Base-by-base conservation (phyloP, 306 rosid genomes). In the Quercus suber region DNA sequence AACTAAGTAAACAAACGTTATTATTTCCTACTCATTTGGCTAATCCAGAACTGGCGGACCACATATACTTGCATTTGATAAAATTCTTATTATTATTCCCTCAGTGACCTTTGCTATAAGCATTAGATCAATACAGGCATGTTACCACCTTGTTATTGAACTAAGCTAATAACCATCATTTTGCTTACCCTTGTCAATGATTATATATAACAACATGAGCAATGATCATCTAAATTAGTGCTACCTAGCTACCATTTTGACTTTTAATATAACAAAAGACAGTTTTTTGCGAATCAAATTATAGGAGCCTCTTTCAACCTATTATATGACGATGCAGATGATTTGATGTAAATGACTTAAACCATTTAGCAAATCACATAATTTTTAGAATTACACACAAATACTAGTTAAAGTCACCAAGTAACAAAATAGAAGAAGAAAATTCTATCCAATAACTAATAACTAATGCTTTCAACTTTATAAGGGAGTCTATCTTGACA, bases 1-100 rank as follows among this genome's bases (percentile, higher is more conserved):
- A 51, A 56, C 49, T 55, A 63, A 27, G 20, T 74, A 43, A 75
- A 15, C 61, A 49, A 71, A 52, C 85, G 70, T 87, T 73, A 79
- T 87, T 73, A 79, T 84, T 79, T 84, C 75, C 78, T 57, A 73
- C 83, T 87, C 79, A 73, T 84, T 84, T 80, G 61, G 75, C 31
- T 43, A 51, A 19, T 73, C 59, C 14, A 49, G 17, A 49, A 49
- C 5, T 13, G 17, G 53, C 17, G 53, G 53, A 49, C 53, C 73
- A 20, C 71, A 73, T 51, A 43, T 51, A 43, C 61, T 71, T 79
- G 51, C 49, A 68, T 49, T 68, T 63, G 20, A 49, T 49, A 49
- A 12, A 49, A 49, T 37, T 45, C 41, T 25, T 30, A 12, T 9
- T 30, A 25, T 77, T 8, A 25, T 17, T 64, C 21, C 20, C 35